Percentiles rank a stretch among this genome's conserved stretches.
Evolutionary conservation across 2,329 filamentous ascomycete genomes (phyloP).

Genomic region (Canariomyces notabilis): DNA sequence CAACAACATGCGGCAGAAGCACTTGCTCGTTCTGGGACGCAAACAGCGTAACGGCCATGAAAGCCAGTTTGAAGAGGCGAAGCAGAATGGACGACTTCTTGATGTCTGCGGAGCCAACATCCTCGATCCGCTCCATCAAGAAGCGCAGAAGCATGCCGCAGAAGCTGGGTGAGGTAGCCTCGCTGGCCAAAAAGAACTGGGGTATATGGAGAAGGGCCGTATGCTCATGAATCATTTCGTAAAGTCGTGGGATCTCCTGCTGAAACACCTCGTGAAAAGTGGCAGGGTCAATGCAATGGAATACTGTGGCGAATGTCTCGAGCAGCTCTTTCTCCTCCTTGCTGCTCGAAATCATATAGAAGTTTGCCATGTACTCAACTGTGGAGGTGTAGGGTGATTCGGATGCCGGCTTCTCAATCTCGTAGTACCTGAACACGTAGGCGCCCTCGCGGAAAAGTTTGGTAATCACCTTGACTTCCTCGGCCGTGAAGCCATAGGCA

Average conservation of each 20-base stretch:
- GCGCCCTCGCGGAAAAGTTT: conserved; percentile 97
- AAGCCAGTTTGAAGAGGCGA: conserved; percentile 93
- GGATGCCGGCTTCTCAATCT: conserved; percentile 70
- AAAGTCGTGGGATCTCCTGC: conserved; percentile 91
- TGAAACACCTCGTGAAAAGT: conserved; percentile 99
- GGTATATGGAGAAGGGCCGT: conserved; percentile 89
- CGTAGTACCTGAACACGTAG: conserved; percentile 95
- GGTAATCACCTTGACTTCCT: conserved; percentile 93
- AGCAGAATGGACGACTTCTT: conserved; percentile 90
- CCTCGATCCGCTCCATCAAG: conserved; percentile 91
- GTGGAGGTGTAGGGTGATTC: conserved; percentile 74
- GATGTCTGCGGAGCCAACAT: conserved; percentile 87
- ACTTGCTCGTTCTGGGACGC: conserved; percentile 93
- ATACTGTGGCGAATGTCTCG: conserved; percentile 96
- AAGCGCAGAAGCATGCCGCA: conserved; percentile 97
- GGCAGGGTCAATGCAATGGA: conserved; percentile 96
- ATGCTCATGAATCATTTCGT: conserved; percentile 97
- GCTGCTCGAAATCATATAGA: conserved; percentile 87
- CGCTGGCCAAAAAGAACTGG: conserved; percentile 97
- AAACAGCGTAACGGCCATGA: conserved; percentile 98
- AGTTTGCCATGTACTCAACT: conserved; percentile 88
- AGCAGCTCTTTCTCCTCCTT: conserved; percentile 97
- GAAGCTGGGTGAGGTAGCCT: conserved; percentile 95
- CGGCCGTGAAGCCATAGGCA: conserved; percentile 91
- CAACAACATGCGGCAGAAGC: conserved; percentile 88